Evolutionary conservation across 2,329 filamentous ascomycete species (phyloP).

Genomic region (Sphaerostilbella broomeana): DNA sequence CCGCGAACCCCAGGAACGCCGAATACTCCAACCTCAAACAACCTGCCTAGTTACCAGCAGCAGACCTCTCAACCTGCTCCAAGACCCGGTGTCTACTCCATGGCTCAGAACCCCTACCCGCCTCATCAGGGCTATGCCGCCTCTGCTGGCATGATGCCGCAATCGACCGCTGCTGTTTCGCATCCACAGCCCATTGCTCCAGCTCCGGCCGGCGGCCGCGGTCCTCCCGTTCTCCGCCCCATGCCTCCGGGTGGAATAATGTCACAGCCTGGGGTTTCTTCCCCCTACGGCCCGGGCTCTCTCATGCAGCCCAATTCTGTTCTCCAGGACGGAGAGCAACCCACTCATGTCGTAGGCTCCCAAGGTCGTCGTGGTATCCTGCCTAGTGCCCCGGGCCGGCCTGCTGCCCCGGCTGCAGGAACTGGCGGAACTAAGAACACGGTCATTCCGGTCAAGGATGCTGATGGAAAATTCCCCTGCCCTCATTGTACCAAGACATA

Average conservation of each 20-base stretch:
- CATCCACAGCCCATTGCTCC: conserved; percentile 73
- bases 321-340: conserved; percentile 54
- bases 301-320: conserved; percentile 52
- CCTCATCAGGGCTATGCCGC: conserved; percentile 49
- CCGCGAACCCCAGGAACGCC: conserved; percentile 58
- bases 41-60: conserved; percentile 48
- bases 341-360: conserved; percentile 89
- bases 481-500: conserved; percentile 98
- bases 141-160: conserved; percentile 57
- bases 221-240: conserved; percentile 57
- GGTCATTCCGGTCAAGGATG: conserved; percentile 87
- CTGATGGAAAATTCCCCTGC: conserved; percentile 96
- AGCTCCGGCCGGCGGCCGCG: conserved; percentile 53
- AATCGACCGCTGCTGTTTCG: conserved; percentile 58
- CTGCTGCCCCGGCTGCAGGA: conserved; percentile 66
- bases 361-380: conserved; percentile 88
- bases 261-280: conserved; percentile 49
- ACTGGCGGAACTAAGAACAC: conserved; percentile 67
- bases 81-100: conserved; percentile 45
- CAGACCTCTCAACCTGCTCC: conserved; percentile 42
- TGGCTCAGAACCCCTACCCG: conserved; percentile 51
- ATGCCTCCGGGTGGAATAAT: conserved; percentile 63
- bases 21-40: conserved; percentile 52
- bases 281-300: conserved; percentile 54
- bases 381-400: conserved; percentile 81